Base-by-base conservation (phyloP, 73 alveolate genomes). In the Tetrahymena elliotti region DNA sequence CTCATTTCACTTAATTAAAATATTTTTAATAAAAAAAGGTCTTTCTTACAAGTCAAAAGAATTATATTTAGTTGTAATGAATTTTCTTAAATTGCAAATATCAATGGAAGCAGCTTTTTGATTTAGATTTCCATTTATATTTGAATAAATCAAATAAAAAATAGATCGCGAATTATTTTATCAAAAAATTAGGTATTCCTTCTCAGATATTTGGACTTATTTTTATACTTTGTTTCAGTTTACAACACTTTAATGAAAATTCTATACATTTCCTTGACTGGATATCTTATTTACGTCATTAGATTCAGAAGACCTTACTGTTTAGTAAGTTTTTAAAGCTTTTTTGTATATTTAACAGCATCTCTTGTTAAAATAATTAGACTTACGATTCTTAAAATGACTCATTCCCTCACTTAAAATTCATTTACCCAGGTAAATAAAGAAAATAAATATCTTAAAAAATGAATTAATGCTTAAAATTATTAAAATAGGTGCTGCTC, bases 1-100 rank as follows among this genome's bases (percentile, higher is more conserved):
- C 93, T 34, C 6, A 35, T 36, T 83, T 52, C 1, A 34, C 22
- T 35, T 35, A 35, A 18, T 16, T 36, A 83, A 36, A 35, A 83
- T 34, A 13, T 83, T 36, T 83, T 34, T 83, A 36, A 35, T n/a
- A 9, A 22, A 53, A 38, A 36, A 92, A 97, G 99, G 99, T 24
- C 95, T 98, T 33, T 97, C 99, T 33, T 97, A 97, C 97, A 98
- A 97, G 97, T 98, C 99, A 33, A 97, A 98, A 95, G 99, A 98
- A 96, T 95, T 98, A 95, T 98, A 97, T 96, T 96, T 98, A 84
- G 97, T 98, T 40, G 99, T 68, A 68, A 68, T 27, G 88, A 68
- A 18, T 68, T 68, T 27, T 68, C 36, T 68, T 68, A 68, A 68
- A 22, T 18, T 3, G 88, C 88, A 24, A 18, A 68, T 2, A 68